Percentiles rank a stretch among this genome's conserved stretches.
Conservation (phyloP, 164 flowering plant species). For the Nymphaea colorata region DNA sequence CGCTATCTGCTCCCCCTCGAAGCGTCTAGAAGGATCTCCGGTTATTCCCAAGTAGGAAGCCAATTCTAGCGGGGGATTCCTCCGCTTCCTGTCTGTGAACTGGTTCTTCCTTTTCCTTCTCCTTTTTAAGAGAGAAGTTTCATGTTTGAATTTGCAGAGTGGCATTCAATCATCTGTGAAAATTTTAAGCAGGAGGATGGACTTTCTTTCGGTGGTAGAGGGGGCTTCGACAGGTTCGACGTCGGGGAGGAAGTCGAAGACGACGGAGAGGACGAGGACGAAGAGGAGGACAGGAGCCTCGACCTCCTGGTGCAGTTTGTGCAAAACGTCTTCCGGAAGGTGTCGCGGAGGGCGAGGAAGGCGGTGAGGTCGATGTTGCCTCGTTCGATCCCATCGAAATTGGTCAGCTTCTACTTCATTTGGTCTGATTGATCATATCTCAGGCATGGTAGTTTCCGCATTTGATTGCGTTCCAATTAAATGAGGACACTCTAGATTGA, state of each 20-base stretch:
- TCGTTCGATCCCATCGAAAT: slow-evolving; percentile 38
- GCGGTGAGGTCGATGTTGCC: slow-evolving; percentile 84
- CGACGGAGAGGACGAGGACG: slow-evolving; percentile 49
- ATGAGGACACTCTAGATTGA: too few species aligned
- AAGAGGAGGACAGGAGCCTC: slow-evolving; percentile 70
- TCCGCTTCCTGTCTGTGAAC: slow-evolving; percentile 1
- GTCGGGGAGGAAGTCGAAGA: slow-evolving; percentile 27
- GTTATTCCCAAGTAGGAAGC: slow-evolving; percentile 22
- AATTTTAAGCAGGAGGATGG: slow-evolving; percentile 25
- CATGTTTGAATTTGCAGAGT: slow-evolving; percentile 2
- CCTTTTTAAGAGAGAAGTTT: not conserved
- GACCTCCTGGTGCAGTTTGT: slow-evolving; percentile 65
- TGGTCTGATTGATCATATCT: too few species aligned
- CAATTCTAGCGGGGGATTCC: not conserved
- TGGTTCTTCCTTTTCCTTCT: not conserved
- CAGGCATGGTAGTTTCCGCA: too few species aligned
- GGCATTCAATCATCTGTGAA: slow-evolving; percentile 4
- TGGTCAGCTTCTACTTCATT: slow-evolving; percentile 27
- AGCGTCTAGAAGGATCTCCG: slow-evolving; percentile 26
- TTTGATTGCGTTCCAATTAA: too few species aligned
- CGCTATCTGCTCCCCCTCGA: slow-evolving; percentile 5
- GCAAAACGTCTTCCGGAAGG: slow-evolving; percentile 62
- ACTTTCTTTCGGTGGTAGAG: slow-evolving; percentile 14
- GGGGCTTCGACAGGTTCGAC: slow-evolving; percentile 29
- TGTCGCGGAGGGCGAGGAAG: slow-evolving; percentile 59